Conservation (phyloP, 441 rosid species). For the Syzygium syzygioides region DNA sequence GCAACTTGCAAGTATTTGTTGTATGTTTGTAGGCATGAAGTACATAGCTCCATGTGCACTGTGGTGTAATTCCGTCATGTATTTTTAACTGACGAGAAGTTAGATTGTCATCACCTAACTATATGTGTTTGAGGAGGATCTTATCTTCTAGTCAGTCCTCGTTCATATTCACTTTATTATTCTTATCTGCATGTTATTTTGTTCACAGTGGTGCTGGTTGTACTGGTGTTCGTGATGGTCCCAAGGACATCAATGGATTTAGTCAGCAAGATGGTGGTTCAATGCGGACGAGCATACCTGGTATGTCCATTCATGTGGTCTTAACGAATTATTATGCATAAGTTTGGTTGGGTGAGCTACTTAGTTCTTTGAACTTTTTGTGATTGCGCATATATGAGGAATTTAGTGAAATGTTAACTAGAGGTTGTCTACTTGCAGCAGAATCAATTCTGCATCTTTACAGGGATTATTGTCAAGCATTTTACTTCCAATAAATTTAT, state of each 20-base stretch:
- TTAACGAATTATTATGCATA: neutral
- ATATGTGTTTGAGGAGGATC: neutral
- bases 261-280: conserved; percentile 17
- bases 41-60: neutral
- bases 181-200: conserved; percentile 3
- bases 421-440: neutral
- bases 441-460: neutral
- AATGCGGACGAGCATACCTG: conserved; percentile 21
- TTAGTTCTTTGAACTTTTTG: conserved; percentile 2
- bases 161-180: neutral
- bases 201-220: conserved; percentile 29
- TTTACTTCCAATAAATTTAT: neutral
- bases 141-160: neutral
- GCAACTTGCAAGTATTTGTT: neutral
- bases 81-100: neutral
- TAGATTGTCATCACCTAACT: neutral
- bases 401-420: neutral
- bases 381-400: conserved; percentile 3
- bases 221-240: conserved; percentile 12
- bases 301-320: conserved; percentile 13
- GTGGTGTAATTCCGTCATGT: neutral
- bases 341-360: neutral
- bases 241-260: conserved; percentile 17
- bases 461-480: neutral
- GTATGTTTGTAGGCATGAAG: neutral